Conservation (phyloP, 345 rosid species). For the Eucalyptus pumila region DNA sequence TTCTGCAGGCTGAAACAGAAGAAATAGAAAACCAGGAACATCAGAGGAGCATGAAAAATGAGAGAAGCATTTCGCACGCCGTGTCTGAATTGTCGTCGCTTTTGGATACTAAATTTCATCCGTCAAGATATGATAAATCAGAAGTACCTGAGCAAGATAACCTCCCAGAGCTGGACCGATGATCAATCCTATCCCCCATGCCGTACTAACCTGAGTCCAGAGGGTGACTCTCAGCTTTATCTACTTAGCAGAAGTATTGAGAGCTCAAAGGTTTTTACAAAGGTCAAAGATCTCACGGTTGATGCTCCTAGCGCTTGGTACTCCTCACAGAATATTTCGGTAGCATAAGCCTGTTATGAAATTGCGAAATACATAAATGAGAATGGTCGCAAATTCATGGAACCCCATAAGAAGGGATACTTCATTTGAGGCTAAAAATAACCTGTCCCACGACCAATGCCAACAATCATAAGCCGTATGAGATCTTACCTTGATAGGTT, state of each 20-base stretch:
- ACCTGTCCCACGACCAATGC: not conserved
- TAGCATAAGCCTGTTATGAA: slow-evolving; percentile 55
- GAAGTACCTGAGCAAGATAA: slow-evolving; percentile 63
- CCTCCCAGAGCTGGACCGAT: slow-evolving; percentile 94
- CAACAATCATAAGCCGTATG: not conserved
- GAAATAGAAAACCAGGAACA: not conserved
- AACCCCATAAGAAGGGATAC: not conserved
- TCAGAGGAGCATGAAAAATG: not conserved
- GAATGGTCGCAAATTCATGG: not conserved
- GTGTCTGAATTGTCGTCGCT: not conserved
- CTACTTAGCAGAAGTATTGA: not conserved
- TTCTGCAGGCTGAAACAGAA: slow-evolving; percentile 74
- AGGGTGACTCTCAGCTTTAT: not conserved
- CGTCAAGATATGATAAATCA: not conserved
- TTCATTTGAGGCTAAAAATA: not conserved
- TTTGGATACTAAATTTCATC: not conserved
- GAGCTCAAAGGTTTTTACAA: not conserved
- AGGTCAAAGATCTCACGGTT: slow-evolving; percentile 29
- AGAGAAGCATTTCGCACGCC: not conserved
- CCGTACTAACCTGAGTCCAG: slow-evolving; percentile 56
- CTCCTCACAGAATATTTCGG: slow-evolving; percentile 59
- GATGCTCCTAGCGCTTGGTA: slow-evolving; percentile 71
- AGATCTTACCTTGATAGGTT: slow-evolving; percentile 59
- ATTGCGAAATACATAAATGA: not conserved
- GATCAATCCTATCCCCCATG: slow-evolving; percentile 94